phyloP scores from a whole-genome alignment of 768 basidiomycete genomes.

The Russula vinacea region DNA sequence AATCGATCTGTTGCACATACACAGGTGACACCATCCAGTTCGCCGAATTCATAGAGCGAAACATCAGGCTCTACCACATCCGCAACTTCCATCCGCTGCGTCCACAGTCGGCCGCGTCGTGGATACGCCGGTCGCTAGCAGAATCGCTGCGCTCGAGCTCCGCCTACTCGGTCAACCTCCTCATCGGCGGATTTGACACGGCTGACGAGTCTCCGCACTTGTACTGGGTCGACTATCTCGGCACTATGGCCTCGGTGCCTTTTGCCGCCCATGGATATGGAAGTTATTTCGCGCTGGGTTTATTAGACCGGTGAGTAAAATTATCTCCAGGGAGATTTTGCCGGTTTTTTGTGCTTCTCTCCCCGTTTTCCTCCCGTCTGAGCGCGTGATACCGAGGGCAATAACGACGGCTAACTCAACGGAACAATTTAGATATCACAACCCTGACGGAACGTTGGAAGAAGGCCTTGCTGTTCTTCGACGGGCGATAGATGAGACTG shows the following conservation, averaged over 20 bases:
- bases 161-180: constrained; percentile 88
- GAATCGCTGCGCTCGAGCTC: constrained; percentile 82
- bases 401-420: constrained; percentile 16
- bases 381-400: not conserved
- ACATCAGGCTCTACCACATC: constrained; percentile 94
- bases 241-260: constrained; percentile 82
- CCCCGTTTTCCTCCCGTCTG: no score
- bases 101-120: constrained; percentile 87
- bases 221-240: constrained; percentile 97
- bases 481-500: constrained; percentile 85
- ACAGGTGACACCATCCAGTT: constrained; percentile 95
- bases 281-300: constrained; percentile 85
- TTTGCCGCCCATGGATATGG: constrained; percentile 97
- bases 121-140: constrained; percentile 90
- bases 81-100: constrained; percentile 87
- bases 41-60: constrained; percentile 93
- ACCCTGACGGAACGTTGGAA: constrained; percentile 79
- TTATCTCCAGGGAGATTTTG: not conserved
- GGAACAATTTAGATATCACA: constrained; percentile 65
- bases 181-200: constrained; percentile 89
- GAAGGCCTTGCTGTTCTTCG: constrained; percentile 81
- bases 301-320: constrained; percentile 73
- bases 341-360: not conserved
- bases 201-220: constrained; percentile 68
- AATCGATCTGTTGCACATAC: not conserved